phyloP scores from a whole-genome alignment of 2,329 filamentous ascomycete species.

The Aspergillus flavus region DNA sequence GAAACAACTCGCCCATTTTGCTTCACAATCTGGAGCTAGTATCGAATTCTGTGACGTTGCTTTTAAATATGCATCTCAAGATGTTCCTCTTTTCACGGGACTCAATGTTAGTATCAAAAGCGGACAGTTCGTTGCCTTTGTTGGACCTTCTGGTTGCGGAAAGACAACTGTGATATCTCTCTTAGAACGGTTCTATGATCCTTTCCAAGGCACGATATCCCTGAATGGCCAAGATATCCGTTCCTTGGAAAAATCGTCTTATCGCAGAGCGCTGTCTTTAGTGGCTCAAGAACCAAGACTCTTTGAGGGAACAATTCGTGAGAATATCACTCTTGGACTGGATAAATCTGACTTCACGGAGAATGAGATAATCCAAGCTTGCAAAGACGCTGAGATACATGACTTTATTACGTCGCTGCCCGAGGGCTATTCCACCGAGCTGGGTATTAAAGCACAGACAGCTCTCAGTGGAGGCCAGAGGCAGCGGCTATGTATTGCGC shows the following conservation, averaged over 20 bases:
- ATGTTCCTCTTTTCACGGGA: constrained; percentile 32
- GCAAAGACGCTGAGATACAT: constrained; percentile 55
- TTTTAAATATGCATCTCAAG: constrained; percentile 41
- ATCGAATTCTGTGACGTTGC: constrained; percentile 36
- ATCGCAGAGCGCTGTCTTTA: constrained; percentile 36
- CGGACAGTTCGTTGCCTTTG: constrained; percentile 58
- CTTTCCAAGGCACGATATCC: constrained; percentile 46
- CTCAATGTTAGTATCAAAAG: constrained; percentile 43
- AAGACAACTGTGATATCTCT: constrained; percentile 69
- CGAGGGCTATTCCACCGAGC: constrained; percentile 53
- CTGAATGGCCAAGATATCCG: constrained; percentile 37
- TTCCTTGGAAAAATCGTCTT: constrained; percentile 30
- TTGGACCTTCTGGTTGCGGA: constrained; percentile 61
- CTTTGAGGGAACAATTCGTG: constrained; percentile 49
- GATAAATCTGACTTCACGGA: constrained; percentile 35
- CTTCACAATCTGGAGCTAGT: background rate
- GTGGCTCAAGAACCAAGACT: constrained; percentile 49
- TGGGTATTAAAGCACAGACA: constrained; percentile 52
- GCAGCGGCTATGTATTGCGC: constrained; percentile 59
- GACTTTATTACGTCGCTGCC: constrained; percentile 57
- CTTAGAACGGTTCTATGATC: constrained; percentile 70
- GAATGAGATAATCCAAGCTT: constrained; percentile 50
- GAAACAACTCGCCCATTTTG: background rate
- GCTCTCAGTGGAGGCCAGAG: constrained; percentile 58
- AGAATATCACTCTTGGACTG: constrained; percentile 53